phyloP scores from a whole-genome alignment of 2,329 filamentous ascomycete genomes.

The Davidsoniella eucalypti region DNA sequence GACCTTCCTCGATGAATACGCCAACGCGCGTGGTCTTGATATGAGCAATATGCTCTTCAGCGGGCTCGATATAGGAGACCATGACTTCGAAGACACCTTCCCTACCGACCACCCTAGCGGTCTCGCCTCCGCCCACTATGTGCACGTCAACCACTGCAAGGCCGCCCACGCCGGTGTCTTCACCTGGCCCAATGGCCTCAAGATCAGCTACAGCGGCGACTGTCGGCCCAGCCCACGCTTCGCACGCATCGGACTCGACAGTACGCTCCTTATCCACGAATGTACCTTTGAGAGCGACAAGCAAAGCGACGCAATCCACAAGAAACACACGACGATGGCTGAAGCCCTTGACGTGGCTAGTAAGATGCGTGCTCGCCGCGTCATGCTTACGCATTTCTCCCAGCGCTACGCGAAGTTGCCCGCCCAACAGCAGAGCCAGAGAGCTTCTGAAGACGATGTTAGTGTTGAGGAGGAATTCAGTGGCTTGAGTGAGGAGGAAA shows the following conservation, averaged over 20 bases:
- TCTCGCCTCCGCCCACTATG: constrained; percentile 49
- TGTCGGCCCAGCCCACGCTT: constrained; percentile 66
- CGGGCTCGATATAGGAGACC: constrained; percentile 11
- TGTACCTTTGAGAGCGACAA: constrained; percentile 90
- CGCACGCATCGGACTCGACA: constrained; percentile 49
- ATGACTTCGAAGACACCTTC: constrained; percentile 20
- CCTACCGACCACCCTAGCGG: constrained; percentile 33
- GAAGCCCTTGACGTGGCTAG: constrained; percentile 69
- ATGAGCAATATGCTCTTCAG: constrained; percentile 33
- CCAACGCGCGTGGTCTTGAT: constrained; percentile 60
- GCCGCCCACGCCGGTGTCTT: constrained; percentile 61
- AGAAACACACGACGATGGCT: constrained; percentile 77
- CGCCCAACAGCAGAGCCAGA: constrained; percentile 24
- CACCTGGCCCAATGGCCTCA: constrained; percentile 64
- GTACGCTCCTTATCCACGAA: constrained; percentile 83
- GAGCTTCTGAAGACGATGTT: constrained; percentile 18
- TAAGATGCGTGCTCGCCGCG: constrained; percentile 61
- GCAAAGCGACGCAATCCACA: constrained; percentile 57
- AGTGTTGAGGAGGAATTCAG: constrained; percentile 26
- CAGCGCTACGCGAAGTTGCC: constrained; percentile 77
- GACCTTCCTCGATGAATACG: constrained; percentile 63
- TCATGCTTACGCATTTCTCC: constrained; percentile 85
- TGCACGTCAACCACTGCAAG: constrained; percentile 61
- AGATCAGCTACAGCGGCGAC: constrained; percentile 86
- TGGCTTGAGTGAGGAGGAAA: constrained; percentile 15